A percentile compares a stretch with the other conserved stretches of the same genome.
These are phyloP conservation scores for Claviceps spartinae DNA, from an alignment of 2,329 filamentous ascomycete species.

Conservation along the genomic window DNA sequence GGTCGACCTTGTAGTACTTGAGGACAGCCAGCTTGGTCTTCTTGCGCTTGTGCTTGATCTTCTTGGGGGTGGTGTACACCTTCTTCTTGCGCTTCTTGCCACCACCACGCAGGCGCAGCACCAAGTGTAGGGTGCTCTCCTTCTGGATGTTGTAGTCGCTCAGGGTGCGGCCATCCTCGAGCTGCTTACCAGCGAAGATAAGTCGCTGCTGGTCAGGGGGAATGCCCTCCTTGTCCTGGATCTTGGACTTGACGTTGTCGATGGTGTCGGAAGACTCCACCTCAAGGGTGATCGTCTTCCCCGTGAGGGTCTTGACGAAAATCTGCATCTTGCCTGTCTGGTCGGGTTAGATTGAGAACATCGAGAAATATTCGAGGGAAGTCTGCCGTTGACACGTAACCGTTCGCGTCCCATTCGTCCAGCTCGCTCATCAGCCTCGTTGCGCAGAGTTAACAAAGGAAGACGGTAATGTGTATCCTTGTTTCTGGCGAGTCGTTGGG, in stretches of 20 bases:
- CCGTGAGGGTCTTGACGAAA: slow-evolving; percentile 82
- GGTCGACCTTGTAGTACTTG: slow-evolving; percentile 99
- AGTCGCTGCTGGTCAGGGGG: slow-evolving; percentile 96
- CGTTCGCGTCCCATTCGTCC: neutral
- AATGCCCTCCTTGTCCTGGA: slow-evolving; percentile 98
- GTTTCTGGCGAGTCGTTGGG: neutral
- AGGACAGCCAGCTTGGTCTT: slow-evolving; percentile 99
- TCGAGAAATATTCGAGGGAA: neutral
- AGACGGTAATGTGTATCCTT: neutral
- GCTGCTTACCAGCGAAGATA: slow-evolving; percentile 99
- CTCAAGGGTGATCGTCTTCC: slow-evolving; percentile 99
- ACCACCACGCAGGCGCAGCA: slow-evolving; percentile 95
- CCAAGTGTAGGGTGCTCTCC: slow-evolving; percentile 96
- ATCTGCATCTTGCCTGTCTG: slow-evolving; percentile 58
- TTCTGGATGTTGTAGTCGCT: slow-evolving; percentile 99
- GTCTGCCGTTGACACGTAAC: neutral
- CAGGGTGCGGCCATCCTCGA: slow-evolving; percentile 97
- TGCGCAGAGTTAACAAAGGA: neutral
- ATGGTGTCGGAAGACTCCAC: slow-evolving; percentile 99
- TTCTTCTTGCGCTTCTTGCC: slow-evolving; percentile 99
- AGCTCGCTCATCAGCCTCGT: neutral
- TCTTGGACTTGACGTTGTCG: slow-evolving; percentile 99
- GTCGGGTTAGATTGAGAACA: slow-evolving; percentile 25
- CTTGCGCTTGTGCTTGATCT: slow-evolving; percentile 99
- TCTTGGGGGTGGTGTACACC: slow-evolving; percentile 99